Percentiles rank a stretch among this genome's conserved stretches.
These are phyloP conservation scores for Euphorbia pulcherrima DNA, from an alignment of 345 rosid genomes.

Conservation along the genomic window DNA sequence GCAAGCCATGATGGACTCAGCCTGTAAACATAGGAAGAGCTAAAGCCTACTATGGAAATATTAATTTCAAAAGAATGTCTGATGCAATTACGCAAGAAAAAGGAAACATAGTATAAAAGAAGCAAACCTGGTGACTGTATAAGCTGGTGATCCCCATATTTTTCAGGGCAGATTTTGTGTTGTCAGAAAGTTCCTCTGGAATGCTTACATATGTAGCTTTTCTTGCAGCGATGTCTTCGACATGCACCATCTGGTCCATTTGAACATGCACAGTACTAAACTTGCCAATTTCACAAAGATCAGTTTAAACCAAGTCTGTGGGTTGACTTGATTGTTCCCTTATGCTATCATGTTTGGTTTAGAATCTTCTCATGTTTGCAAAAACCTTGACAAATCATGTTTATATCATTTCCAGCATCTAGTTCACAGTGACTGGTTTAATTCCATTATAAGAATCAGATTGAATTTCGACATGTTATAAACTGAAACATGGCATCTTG, in stretches of 20 bases:
- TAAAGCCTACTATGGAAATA: conserved; percentile 12
- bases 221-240: conserved; percentile 58
- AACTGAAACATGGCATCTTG: not conserved
- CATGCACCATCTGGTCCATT: conserved; percentile 67
- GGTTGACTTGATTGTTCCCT: not conserved
- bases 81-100: conserved; percentile 16
- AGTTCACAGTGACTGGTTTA: not conserved
- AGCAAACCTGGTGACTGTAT: conserved; percentile 80
- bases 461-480: not conserved
- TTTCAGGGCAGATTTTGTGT: conserved; percentile 56
- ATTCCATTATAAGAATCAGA: not conserved
- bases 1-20: conserved; percentile 71
- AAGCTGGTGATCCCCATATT: conserved; percentile 61
- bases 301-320: conserved; percentile 3
- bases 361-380: not conserved
- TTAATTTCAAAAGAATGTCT: conserved; percentile 8
- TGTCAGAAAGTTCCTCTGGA: conserved; percentile 57
- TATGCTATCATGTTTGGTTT: not conserved
- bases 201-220: conserved; percentile 50
- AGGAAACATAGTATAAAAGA: not conserved
- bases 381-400: not conserved
- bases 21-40: conserved; percentile 41
- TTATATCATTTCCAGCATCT: not conserved
- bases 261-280: conserved; percentile 20
- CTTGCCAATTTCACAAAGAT: conserved; percentile 7